Evolutionary conservation across 805 yeast genomes (phyloP).

Genomic region (Candida germanica): DNA sequence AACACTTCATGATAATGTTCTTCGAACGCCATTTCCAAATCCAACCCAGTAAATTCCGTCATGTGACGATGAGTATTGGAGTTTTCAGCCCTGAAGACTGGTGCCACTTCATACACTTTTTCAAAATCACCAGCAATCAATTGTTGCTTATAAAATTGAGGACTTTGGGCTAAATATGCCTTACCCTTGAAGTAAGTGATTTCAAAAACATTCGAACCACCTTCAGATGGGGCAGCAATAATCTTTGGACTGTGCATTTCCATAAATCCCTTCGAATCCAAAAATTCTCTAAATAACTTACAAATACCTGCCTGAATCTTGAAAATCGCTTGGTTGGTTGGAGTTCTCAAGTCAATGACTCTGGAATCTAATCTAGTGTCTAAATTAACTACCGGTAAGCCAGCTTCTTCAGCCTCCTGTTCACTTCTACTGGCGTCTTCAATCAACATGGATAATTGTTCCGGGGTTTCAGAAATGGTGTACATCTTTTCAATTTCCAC

Average conservation of each 20-base stretch:
- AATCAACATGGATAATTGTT: slow-evolving; percentile 86
- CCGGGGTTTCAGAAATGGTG: slow-evolving; percentile 84
- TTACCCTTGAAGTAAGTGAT: slow-evolving; percentile 87
- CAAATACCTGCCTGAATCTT: slow-evolving; percentile 89
- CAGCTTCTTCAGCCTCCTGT: slow-evolving; percentile 87
- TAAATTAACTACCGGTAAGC: slow-evolving; percentile 89
- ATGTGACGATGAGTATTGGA: slow-evolving; percentile 98
- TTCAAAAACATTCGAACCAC: slow-evolving; percentile 96
- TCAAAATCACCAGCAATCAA: slow-evolving; percentile 97
- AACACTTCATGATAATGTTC: slow-evolving; percentile 95
- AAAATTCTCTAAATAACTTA: slow-evolving; percentile 83
- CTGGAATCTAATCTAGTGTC: slow-evolving; percentile 95
- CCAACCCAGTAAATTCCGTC: slow-evolving; percentile 98
- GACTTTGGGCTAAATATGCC: slow-evolving; percentile 96
- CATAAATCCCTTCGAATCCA: slow-evolving; percentile 62
- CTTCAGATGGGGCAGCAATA: slow-evolving; percentile 94
- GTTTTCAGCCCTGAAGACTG: slow-evolving; percentile 98
- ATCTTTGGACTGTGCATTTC: slow-evolving; percentile 97
- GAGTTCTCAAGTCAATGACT: slow-evolving; percentile 94
- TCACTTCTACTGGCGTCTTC: slow-evolving; percentile 97
- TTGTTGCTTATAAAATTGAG: slow-evolving; percentile 97
- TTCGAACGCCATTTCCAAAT: slow-evolving; percentile 96
- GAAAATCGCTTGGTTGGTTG: slow-evolving; percentile 96
- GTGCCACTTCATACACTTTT: slow-evolving; percentile 92
- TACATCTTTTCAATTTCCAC: slow-evolving; percentile 70